phyloP scores from a whole-genome alignment of 495 filamentous ascomycete species.

The Penicillium angulare region DNA sequence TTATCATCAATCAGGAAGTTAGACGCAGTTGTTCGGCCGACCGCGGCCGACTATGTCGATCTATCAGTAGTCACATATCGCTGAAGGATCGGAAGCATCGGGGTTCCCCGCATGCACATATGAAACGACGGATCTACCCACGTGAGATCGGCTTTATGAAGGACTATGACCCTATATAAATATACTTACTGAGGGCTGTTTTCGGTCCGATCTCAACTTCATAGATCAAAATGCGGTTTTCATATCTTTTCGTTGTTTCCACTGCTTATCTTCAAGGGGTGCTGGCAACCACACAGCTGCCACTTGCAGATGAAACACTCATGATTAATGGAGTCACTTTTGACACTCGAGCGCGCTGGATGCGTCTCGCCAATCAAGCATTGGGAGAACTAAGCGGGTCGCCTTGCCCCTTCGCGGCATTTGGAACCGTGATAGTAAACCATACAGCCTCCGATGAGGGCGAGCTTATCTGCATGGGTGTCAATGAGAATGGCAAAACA shows the following conservation, averaged over 20 bases:
- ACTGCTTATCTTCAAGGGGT: background rate
- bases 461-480: constrained; percentile 45
- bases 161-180: too few relatives aligned
- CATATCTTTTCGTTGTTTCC: background rate
- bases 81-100: background rate
- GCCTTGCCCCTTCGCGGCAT: constrained; percentile 51
- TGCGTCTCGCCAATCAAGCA: constrained; percentile 46
- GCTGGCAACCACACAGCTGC: background rate
- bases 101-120: background rate
- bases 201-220: too few relatives aligned
- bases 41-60: background rate
- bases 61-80: background rate
- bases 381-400: constrained; percentile 33
- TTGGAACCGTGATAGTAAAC: constrained; percentile 55
- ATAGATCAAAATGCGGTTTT: background rate
- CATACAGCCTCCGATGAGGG: constrained; percentile 39
- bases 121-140: background rate
- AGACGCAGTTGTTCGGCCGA: background rate
- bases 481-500: constrained; percentile 34
- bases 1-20: background rate
- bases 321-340: constrained; percentile 21
- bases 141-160: too few relatives aligned
- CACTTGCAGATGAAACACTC: constrained; percentile 3
- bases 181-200: too few relatives aligned
- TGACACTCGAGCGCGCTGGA: constrained; percentile 44